Evolutionary conservation across 345 rosid species (phyloP).

Genomic region (Turnera subulata): DNA sequence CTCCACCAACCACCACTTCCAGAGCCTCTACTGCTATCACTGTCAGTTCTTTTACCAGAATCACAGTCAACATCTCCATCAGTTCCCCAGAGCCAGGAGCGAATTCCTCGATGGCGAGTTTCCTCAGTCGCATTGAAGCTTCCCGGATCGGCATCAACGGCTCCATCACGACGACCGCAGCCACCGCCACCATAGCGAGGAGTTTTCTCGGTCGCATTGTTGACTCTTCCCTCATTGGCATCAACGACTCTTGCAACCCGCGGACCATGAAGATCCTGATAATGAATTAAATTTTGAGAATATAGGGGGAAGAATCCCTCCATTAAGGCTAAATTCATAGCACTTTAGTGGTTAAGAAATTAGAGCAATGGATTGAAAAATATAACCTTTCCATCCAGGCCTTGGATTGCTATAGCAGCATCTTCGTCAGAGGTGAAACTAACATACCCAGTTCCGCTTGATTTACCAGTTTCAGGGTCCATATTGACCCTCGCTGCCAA

Average conservation of each 20-base stretch:
- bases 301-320: not conserved
- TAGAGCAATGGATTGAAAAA: not conserved
- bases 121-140: constrained; percentile 31
- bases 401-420: constrained; percentile 90
- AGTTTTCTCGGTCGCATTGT: constrained; percentile 69
- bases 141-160: constrained; percentile 9
- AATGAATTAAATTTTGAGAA: too few relatives aligned
- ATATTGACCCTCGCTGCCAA: constrained; percentile 71
- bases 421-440: constrained; percentile 62
- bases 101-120: constrained; percentile 21
- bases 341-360: too few relatives aligned
- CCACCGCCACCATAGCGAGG: constrained; percentile 15
- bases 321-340: not conserved
- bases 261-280: constrained; percentile 79
- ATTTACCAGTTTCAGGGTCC: constrained; percentile 88
- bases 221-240: too few relatives aligned
- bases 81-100: constrained; percentile 23
- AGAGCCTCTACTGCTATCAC: constrained; percentile 13
- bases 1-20: constrained; percentile 3
- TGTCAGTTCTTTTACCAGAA: not conserved
- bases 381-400: constrained; percentile 88
- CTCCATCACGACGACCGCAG: constrained; percentile 11
- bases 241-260: too few relatives aligned
- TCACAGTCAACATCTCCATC: constrained; percentile 1
- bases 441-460: constrained; percentile 91